These are phyloP conservation scores for Acanthamoeba comandoni DNA, from an alignment of 208 protist genomes.

Conservation along the genomic window DNA sequence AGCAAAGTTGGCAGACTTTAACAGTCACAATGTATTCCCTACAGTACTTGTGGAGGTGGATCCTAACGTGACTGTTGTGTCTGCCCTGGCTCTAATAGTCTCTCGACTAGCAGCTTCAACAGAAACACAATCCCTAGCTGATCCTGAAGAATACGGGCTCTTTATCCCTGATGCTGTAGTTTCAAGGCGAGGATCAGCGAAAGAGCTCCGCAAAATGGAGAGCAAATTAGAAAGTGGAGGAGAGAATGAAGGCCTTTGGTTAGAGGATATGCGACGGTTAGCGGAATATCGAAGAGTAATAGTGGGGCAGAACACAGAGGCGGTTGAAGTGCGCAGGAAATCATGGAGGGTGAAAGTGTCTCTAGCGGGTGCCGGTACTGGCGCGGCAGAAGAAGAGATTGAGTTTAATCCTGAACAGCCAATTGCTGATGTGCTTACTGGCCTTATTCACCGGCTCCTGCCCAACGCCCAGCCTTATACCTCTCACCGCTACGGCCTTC, in stretches of 20 bases:
- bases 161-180: background rate
- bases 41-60: slow-evolving; percentile 5
- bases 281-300: background rate
- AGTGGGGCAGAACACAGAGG: too few species aligned
- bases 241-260: background rate
- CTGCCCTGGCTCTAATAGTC: background rate
- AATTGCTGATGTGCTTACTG: background rate
- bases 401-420: too few species aligned
- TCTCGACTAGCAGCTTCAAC: too few species aligned
- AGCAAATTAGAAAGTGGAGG: too few species aligned
- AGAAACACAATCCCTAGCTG: background rate
- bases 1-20: too few species aligned
- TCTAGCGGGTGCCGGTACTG: too few species aligned
- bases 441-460: background rate
- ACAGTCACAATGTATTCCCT: too few species aligned
- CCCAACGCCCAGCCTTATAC: too few species aligned
- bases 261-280: slow-evolving; percentile 19
- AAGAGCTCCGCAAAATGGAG: background rate
- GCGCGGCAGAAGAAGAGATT: too few species aligned
- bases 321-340: too few species aligned
- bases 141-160: slow-evolving; percentile 33
- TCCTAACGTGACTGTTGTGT: slow-evolving; percentile 24
- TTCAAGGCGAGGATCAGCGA: slow-evolving; percentile 30
- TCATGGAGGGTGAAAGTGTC: too few species aligned
- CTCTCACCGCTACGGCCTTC: too few species aligned